Conservation (phyloP, 164 flowering plant species). For the Platanus orientalis region DNA sequence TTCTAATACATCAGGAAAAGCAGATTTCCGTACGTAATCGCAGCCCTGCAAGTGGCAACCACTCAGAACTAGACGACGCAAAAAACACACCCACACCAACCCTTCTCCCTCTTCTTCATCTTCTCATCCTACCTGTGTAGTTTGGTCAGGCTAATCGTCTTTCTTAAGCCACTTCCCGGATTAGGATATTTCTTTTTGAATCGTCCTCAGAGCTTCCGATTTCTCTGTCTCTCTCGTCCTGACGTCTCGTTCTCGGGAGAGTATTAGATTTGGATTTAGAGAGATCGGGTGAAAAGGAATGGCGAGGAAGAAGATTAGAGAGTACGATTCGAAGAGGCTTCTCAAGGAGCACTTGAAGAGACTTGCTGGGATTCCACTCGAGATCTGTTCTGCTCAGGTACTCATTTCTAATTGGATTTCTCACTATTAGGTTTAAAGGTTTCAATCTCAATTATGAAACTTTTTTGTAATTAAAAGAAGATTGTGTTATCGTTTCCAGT, state of each 20-base stretch:
- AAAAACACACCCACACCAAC: too few species aligned
- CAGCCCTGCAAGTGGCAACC: too few species aligned
- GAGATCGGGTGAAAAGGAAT: conserved; percentile 20
- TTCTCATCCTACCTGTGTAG: neutral
- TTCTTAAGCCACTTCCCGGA: neutral
- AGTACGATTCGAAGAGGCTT: conserved; percentile 71
- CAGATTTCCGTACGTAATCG: too few species aligned
- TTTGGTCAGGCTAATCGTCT: neutral
- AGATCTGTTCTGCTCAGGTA: conserved; percentile 67
- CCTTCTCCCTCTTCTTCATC: neutral
- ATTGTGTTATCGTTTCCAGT: too few species aligned
- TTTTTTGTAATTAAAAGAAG: neutral
- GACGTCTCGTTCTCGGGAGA: neutral
- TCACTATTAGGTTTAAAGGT: neutral
- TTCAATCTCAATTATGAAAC: too few species aligned
- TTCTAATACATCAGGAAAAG: too few species aligned
- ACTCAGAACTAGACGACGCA: too few species aligned
- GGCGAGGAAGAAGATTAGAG: conserved; percentile 87
- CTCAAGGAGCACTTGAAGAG: conserved; percentile 65
- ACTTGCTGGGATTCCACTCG: conserved; percentile 43
- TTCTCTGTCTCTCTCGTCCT: too few species aligned
- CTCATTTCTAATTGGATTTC: neutral
- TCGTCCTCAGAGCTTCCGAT: neutral
- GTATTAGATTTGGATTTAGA: neutral
- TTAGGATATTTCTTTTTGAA: neutral